Base-by-base conservation (phyloP, 495 filamentous ascomycete genomes). In the Penicillium cataractarum region DNA sequence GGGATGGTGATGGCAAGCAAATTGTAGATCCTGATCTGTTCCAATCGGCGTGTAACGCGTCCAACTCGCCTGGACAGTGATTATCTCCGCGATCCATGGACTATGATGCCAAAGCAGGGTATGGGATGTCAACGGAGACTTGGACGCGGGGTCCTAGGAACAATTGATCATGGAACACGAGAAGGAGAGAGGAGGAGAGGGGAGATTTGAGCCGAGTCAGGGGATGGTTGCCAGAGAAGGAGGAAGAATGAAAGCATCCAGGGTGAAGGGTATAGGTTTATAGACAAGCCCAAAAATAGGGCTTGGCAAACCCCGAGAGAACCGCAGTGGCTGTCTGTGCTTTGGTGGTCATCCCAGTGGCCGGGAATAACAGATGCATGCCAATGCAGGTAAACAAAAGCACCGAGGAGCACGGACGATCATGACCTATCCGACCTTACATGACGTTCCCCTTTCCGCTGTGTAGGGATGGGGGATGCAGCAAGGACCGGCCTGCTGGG, bases 351-450 rank as follows among this genome's bases (percentile, higher is more conserved):
- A 17, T 35, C 17, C 58, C 62, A 58, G 60, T 66, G 71, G 67
- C 62, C 69, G 64, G 61, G 66, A 55, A 62, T 46, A 55, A 55
- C 65, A 60, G 71, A 71, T 72, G 76, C 78, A 81, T 81, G 71
- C 77, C 77, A 76, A 73, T 77, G 76, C 73, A 69, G 65, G 75
- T 80, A 79, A 81, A 81, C 78, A 81, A 76, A 78, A 70, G 68
- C 40, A 63, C 70, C 7, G 10, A 10, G 26, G 62, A 61, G 75
- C 75, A 79, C 74, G 67, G 77, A 76, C 72, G 61, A 66, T 69
- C 73, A 65, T 72, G 74, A 71, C 76, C 74, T 74, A 77, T 75
- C 77, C 63, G 65, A 74, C 76, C 78, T 81, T 81, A 74, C 78
- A 81, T 79, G 68, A 62, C 66, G 64, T 73, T n/a, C 69, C 68